Base-by-base conservation (phyloP, 257 asterid species). In the Craterostigma plantagineum region DNA sequence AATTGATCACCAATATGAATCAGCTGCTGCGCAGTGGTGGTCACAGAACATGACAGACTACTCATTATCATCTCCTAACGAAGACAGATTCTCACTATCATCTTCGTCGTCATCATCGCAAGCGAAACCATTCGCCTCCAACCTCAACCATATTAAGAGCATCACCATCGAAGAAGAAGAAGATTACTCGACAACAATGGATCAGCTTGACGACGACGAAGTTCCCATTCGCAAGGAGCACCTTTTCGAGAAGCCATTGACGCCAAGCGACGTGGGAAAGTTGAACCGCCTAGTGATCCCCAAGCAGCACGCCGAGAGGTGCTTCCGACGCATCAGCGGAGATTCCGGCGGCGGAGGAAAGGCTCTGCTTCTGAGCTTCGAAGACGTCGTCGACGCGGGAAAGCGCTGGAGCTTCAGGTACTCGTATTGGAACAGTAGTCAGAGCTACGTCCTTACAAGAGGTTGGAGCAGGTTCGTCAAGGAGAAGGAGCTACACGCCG, bases 401-500 rank as follows among this genome's bases (percentile, higher is more conserved):
- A 85, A 81, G 12, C 38, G 69, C 0, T 85, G 96, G 96, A 52
- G 76, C 42, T 85, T 85, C 49, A 63, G 96, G 10, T 85, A 80
- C 60, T 85, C 96, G 9, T 85, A 80, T 30, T 85, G 96, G 96
- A 80, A 72, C 43, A 85, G 93, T 14, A 79, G 96, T 59, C 95
- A 84, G 41, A 84, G 95, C 66, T 84, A 84, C 30, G 95, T 84
- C 16, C 47, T 84, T 51, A 84, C 95, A 0, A 84, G 77, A 56
- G 96, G 96, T 1, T 85, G 96, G 96, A 85, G 96, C 75, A 72
- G 94, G 0, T 81, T 77, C 42, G 96, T 85, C 0, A 85, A 85
- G 73, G 96, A 85, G 37, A 85, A 81, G 37, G 17, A 54, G 37
- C 86, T 85, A 4, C 79, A 68, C 38, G 94, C 96, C 11, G 96